A percentile compares a stretch with the other conserved stretches of the same genome.
phyloP scores from a whole-genome alignment of 176 grass and related monocot genomes.

The Metroxylon sagu region DNA sequence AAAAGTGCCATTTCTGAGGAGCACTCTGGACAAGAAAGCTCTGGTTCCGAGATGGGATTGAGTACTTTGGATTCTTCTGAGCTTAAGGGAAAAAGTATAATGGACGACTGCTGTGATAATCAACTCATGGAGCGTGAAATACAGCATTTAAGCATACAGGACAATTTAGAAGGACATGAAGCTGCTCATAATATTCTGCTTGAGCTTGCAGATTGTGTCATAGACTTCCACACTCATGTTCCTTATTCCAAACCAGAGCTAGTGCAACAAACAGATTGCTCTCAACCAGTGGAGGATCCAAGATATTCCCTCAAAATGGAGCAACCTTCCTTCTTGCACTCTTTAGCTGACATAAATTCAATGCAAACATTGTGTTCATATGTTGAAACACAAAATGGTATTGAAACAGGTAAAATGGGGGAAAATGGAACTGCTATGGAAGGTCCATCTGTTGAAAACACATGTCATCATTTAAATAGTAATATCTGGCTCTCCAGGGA shows the following conservation, averaged over 20 bases:
- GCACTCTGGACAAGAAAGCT: conserved; percentile 36
- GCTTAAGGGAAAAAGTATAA: conserved; percentile 37
- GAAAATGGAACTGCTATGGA: conserved; percentile 32
- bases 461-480: conserved; percentile 55
- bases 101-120: conserved; percentile 32
- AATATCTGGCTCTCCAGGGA: conserved; percentile 58
- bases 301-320: neutral
- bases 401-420: conserved; percentile 38
- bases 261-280: conserved; percentile 17
- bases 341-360: conserved; percentile 8
- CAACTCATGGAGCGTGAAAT: conserved; percentile 50
- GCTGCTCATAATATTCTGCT: conserved; percentile 35
- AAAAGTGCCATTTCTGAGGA: conserved; percentile 58
- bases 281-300: conserved; percentile 6
- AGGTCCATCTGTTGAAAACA: conserved; percentile 56
- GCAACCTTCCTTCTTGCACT: neutral
- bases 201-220: conserved; percentile 44
- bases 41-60: conserved; percentile 21
- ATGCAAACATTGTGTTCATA: conserved; percentile 27
- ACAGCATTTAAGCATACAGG: conserved; percentile 49
- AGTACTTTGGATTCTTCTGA: conserved; percentile 23
- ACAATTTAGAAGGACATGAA: conserved; percentile 35
- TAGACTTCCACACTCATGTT: conserved; percentile 24
- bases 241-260: conserved; percentile 24
- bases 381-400: conserved; percentile 34